These are phyloP conservation scores for Penicillium subrubescens DNA, from an alignment of 495 filamentous ascomycete species.

Conservation along the genomic window DNA sequence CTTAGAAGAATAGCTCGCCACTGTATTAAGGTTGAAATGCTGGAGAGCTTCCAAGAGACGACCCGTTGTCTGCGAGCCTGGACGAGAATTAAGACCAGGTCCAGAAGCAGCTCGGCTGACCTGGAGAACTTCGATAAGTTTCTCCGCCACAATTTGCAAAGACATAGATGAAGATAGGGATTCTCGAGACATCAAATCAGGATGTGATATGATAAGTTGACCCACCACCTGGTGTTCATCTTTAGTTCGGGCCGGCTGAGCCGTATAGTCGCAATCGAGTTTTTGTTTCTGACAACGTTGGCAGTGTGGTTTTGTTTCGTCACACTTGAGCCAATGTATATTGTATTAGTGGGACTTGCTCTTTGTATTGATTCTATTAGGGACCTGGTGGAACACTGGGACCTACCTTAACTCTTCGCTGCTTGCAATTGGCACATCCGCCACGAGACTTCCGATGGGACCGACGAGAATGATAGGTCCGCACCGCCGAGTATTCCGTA, in stretches of 20 bases:
- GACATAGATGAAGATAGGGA: conserved; percentile 29
- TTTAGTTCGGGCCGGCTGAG: conserved; percentile 6
- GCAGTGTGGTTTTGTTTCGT: conserved; percentile 49
- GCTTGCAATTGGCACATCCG: conserved; percentile 52
- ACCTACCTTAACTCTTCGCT: conserved; percentile 50
- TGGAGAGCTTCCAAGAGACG: conserved; percentile 31
- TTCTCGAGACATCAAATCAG: conserved; percentile 21
- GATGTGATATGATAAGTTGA: conserved; percentile 15
- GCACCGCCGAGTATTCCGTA: conserved; percentile 9
- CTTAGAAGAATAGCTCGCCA: conserved; percentile 19
- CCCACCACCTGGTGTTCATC: conserved; percentile 22
- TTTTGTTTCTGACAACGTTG: conserved; percentile 44
- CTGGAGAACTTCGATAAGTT: conserved; percentile 30
- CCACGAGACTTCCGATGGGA: conserved; percentile 47
- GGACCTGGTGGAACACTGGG: background rate
- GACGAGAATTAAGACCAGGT: background rate
- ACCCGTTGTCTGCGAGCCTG: background rate
- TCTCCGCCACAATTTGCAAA: conserved; percentile 24
- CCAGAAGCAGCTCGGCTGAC: conserved; percentile 2
- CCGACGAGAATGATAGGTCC: conserved; percentile 36
- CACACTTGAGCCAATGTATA: conserved; percentile 36
- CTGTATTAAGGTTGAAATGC: conserved; percentile 37
- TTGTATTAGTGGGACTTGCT: background rate
- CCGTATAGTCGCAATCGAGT: conserved; percentile 42
- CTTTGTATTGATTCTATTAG: background rate